Conservation (phyloP, 1,284 basidiomycete species). For the Wolfiporia cocos region DNA sequence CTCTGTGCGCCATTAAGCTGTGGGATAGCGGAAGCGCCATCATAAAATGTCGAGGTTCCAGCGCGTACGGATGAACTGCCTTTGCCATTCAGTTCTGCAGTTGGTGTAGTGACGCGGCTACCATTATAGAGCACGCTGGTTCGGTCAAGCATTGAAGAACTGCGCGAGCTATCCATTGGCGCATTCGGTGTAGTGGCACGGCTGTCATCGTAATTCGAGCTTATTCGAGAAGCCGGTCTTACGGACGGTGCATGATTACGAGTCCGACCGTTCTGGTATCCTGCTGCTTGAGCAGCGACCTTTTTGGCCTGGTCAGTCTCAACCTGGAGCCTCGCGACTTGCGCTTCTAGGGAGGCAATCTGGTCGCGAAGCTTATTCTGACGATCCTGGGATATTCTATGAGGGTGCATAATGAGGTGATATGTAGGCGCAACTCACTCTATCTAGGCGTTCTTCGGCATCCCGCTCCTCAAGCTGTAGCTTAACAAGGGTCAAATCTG, state of each 20-base stretch:
- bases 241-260: conserved; percentile 31
- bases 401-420: too few species aligned
- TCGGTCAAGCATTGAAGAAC: too few species aligned
- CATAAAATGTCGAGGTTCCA: too few species aligned
- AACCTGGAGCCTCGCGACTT: conserved; percentile 48
- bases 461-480: conserved; percentile 71
- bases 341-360: conserved; percentile 55
- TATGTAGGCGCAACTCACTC: conserved; percentile 46
- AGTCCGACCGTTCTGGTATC: conserved; percentile 25
- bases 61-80: too few species aligned
- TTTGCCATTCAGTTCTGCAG: too few species aligned
- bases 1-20: too few species aligned
- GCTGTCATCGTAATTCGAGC: conserved; percentile 44
- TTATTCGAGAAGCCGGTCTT: conserved; percentile 69
- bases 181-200: conserved; percentile 36
- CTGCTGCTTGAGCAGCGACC: conserved; percentile 27
- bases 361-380: conserved; percentile 65
- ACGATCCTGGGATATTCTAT: conserved; percentile 46
- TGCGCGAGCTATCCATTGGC: conserved; percentile 19
- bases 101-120: too few species aligned
- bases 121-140: too few species aligned
- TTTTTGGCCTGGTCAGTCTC: conserved; percentile 52
- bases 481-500: conserved; percentile 58
- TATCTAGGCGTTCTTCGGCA: conserved; percentile 55
- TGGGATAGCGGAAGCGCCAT: too few species aligned